phyloP scores from a whole-genome alignment of 1,284 basidiomycete genomes.

The Trametes sp. region DNA sequence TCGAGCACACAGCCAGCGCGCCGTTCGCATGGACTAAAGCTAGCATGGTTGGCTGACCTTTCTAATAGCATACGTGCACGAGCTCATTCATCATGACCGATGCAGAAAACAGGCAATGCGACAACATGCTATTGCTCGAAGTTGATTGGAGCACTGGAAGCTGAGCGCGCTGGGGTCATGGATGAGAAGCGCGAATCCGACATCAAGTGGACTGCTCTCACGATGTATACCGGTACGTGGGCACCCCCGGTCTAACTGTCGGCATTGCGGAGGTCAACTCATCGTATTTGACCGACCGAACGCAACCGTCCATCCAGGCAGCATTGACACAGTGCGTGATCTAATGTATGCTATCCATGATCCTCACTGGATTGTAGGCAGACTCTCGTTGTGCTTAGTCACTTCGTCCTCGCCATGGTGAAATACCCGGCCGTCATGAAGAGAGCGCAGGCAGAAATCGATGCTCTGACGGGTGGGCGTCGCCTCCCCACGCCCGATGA shows the following conservation, averaged over 20 bases:
- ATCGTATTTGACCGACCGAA: neutral
- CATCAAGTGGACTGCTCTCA: conserved; percentile 74
- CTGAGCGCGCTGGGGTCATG: conserved; percentile 21
- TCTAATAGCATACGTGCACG: neutral
- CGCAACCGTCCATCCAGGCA: conserved; percentile 40
- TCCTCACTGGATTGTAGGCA: conserved; percentile 15
- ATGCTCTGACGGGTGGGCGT: conserved; percentile 41
- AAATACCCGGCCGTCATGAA: conserved; percentile 41
- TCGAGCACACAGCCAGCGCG: conserved; percentile 66
- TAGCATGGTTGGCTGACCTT: conserved; percentile 44
- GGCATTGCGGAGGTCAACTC: neutral
- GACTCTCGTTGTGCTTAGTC: conserved; percentile 39
- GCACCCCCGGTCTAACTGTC: no score
- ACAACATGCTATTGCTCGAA: conserved; percentile 67
- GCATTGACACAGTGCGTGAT: conserved; percentile 61
- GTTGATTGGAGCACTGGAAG: no score
- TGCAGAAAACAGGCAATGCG: conserved; percentile 50
- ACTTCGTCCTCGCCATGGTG: conserved; percentile 40
- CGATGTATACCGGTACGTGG: conserved; percentile 37
- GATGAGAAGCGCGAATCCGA: conserved; percentile 57
- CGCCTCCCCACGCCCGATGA: conserved; percentile 43
- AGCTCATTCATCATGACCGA: neutral
- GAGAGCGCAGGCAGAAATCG: conserved; percentile 47
- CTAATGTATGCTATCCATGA: no score
- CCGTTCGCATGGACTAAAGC: conserved; percentile 65